phyloP scores from a whole-genome alignment of 2,329 filamentous ascomycete genomes.

The Blastomyces silverae region DNA sequence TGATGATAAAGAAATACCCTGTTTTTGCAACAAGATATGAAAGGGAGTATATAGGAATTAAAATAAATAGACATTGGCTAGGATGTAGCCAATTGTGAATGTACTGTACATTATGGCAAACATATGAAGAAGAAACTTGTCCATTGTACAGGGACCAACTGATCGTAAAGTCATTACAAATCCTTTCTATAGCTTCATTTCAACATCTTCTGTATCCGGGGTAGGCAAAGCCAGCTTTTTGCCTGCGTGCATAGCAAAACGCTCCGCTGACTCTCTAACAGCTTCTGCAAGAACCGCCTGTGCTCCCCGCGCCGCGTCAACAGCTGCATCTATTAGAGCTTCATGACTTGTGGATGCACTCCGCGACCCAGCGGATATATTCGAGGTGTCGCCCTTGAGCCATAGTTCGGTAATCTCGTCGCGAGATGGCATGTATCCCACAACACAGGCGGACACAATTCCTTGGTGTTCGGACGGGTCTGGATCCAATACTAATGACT shows the following conservation, averaged over 20 bases:
- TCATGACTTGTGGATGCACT: constrained; percentile 42
- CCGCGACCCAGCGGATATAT: constrained; percentile 25
- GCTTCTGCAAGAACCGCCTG: constrained; percentile 56
- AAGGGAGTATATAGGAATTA: background rate
- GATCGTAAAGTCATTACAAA: constrained; percentile 15
- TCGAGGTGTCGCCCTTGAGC: constrained; percentile 67
- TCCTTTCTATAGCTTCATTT: constrained; percentile 28
- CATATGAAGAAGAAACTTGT: constrained; percentile 4
- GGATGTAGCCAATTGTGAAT: background rate
- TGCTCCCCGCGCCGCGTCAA: constrained; percentile 55
- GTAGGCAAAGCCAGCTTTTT: background rate
- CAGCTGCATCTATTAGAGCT: constrained; percentile 55
- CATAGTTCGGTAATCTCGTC: constrained; percentile 94
- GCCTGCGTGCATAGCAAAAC: constrained; percentile 27
- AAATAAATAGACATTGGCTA: background rate
- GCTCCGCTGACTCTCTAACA: constrained; percentile 51
- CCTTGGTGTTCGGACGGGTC: constrained; percentile 71
- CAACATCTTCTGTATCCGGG: constrained; percentile 21
- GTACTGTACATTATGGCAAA: constrained; percentile 5
- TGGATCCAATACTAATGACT: constrained; percentile 61
- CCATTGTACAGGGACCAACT: background rate
- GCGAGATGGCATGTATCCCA: constrained; percentile 76
- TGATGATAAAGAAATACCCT: constrained; percentile 2
- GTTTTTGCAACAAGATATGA: background rate
- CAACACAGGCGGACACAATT: constrained; percentile 75